Evolutionary conservation across 2,329 filamentous ascomycete species (phyloP), one percentile per base, ranked within the genome.

Genomic region (Meredithiella fracta): DNA sequence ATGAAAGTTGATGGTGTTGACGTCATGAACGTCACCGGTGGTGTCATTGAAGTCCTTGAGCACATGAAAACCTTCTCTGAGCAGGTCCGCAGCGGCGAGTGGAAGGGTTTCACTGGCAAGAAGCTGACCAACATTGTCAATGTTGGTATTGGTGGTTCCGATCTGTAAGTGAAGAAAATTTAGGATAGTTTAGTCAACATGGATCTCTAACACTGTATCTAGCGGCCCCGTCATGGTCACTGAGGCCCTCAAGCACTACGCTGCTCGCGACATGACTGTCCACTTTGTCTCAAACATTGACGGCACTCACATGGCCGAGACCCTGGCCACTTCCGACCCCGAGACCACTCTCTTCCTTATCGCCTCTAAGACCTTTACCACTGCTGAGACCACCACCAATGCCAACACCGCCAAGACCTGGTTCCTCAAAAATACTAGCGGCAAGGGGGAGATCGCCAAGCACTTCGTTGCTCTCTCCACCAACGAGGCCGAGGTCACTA

Each of bases 221-320:
- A 92, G 89, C 62, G 92, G 92, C 59, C 92, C 92, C 34, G 92
- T 98, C 68, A 98, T 98, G 92, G 92, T 98, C 64, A 92, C 90
- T 42, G 92, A 98, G 73, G 90, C 92, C 49, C 80, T 98, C 64
- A 97, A 96, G 78, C 79, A 89, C 67, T 98, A 98, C 70, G 86
- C 87, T 51, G 83, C 88, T 68, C 79, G 82, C 60, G 83, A 85
- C 70, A 79, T 89, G 74, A 96, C 83, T 61, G 79, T 97, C 49
- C 91, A 97, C 78, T 98, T 98, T 65, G 92, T 98, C 63, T 97
- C 91, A 74, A 98, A 98, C 79, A 97, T 98, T 67, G 92, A 98
- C 68, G 92, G 92, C 63, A 98, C 92, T 56, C 92, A 98, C 75
- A 88, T 97, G 68, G 86, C 89, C 51, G 92, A 98, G 74, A 90